These are phyloP conservation scores for Penicillium sp. DNA, from an alignment of 2,329 filamentous ascomycete species.

Conservation along the genomic window DNA sequence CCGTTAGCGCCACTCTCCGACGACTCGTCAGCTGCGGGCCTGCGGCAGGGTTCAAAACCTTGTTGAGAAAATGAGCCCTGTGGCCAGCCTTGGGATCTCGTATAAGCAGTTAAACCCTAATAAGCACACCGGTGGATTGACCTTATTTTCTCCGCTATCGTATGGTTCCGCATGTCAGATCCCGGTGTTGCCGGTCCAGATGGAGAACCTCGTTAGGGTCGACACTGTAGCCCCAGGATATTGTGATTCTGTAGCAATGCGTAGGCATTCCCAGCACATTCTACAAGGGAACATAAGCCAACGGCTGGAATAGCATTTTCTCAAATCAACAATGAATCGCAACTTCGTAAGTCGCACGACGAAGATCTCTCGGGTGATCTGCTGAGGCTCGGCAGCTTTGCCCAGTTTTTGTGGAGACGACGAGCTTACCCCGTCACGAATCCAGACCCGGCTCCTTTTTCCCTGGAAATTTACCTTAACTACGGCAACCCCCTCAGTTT, in stretches of 20 bases:
- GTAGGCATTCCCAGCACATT: background rate
- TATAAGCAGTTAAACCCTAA: background rate
- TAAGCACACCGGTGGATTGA: background rate
- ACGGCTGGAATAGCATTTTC: background rate
- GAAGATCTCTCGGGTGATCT: conserved; percentile 16
- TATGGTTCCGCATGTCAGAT: background rate
- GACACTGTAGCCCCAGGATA: background rate
- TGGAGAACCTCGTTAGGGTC: background rate
- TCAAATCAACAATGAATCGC: background rate
- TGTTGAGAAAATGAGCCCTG: background rate
- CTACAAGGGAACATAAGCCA: background rate
- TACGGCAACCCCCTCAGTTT: background rate
- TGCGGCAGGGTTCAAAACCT: background rate
- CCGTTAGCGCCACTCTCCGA: background rate
- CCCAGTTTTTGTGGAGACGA: conserved; percentile 4
- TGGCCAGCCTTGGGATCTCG: background rate
- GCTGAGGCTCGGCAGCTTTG: conserved; percentile 15
- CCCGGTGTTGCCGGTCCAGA: background rate
- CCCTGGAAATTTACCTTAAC: background rate
- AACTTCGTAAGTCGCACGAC: background rate
- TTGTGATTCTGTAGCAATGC: background rate
- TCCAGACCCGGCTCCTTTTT: background rate
- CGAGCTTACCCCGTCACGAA: background rate
- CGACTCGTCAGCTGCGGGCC: background rate
- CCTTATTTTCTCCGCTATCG: background rate